Evolutionary conservation across 1,139 yeast species (phyloP), one percentile per base, ranked within the genome.

Genomic region (Arxiozyma heterogenica): DNA sequence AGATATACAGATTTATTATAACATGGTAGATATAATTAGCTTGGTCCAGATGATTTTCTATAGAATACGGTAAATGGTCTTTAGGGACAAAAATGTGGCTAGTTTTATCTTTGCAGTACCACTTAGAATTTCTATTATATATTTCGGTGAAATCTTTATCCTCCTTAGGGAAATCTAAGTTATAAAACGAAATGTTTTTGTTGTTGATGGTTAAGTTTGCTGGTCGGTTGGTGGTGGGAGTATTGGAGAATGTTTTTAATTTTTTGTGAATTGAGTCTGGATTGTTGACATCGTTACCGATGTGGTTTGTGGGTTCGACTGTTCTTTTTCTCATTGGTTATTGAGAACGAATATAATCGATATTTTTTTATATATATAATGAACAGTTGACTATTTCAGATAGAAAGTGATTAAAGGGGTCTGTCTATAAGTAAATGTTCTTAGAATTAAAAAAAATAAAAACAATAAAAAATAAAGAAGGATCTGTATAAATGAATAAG

Each of bases 11-110:
- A 68, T 88, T 91, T 2, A 84, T 78, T 34, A 90, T 77, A 43
- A 93, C 86, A 64, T 85, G 95, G 53, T 89, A 78, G 52, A 93
- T 74, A 62, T 89, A 91, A 54, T 78, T 79, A 18, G 89, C 85
- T 57, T 83, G 86, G 58, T 87, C 95, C 46, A 73, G 73, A 12
- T 82, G 82, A 1, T 80, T 66, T 68, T 90, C 98, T 0, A 85
- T 79, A 47, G 75, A 73, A 67, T 91, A 93, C 0, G 98, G 98
- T 47, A 93, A 75, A 53, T 81, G 64, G 20, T 68, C 72, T 23
- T 81, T 82, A 57, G 87, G 75, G 52, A 82, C 77, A 54, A 86
- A 75, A n/a, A 83, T 80, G 55, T 90, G 67, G 69, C 25, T 15
- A 21, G 30, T 30, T 11, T 21, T n/a, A 4, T 46, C 49, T 49